Percentiles rank a stretch among this genome's conserved stretches.
phyloP scores from a whole-genome alignment of 192 early-diverging fungal genomes.

The Coemansia sp. region DNA sequence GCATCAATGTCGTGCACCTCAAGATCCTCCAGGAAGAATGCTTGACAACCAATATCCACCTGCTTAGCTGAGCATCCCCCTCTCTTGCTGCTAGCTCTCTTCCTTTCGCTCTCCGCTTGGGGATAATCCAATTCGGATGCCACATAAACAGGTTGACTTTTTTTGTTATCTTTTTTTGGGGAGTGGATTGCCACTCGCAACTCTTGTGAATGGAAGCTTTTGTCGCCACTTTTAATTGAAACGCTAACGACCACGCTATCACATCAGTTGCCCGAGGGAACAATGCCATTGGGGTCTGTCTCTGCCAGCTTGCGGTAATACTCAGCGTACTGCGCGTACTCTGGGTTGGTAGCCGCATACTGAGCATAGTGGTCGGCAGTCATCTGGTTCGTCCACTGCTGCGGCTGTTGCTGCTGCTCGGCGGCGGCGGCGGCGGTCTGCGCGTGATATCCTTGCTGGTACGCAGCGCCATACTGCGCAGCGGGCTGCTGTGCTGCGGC shows the following conservation, averaged over 20 bases:
- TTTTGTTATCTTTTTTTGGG: no score
- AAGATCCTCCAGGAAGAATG: constrained; percentile 75
- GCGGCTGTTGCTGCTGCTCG: constrained; percentile 19
- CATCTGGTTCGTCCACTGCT: constrained; percentile 55
- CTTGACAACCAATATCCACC: constrained; percentile 71
- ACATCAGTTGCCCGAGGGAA: constrained; percentile 31
- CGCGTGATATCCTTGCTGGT: constrained; percentile 25
- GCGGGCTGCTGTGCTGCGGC: constrained; percentile 5
- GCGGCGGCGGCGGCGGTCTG: no score
- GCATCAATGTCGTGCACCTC: constrained; percentile 77
- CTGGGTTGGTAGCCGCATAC: constrained; percentile 44
- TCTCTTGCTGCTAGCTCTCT: background rate
- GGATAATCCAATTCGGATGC: background rate
- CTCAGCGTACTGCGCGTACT: constrained; percentile 56
- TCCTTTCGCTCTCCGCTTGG: background rate
- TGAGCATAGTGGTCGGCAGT: constrained; percentile 55
- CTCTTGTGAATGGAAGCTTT: background rate
- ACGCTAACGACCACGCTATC: background rate
- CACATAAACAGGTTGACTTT: background rate
- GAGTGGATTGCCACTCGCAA: background rate
- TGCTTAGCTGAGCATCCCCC: constrained; percentile 8
- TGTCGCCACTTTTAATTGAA: no score
- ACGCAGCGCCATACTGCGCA: constrained; percentile 9
- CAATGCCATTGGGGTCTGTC: constrained; percentile 54
- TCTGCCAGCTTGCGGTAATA: constrained; percentile 55